Percentiles rank a stretch among this genome's conserved stretches.
phyloP scores from a whole-genome alignment of 768 basidiomycete species.

The Leucocoprinus leucothites region DNA sequence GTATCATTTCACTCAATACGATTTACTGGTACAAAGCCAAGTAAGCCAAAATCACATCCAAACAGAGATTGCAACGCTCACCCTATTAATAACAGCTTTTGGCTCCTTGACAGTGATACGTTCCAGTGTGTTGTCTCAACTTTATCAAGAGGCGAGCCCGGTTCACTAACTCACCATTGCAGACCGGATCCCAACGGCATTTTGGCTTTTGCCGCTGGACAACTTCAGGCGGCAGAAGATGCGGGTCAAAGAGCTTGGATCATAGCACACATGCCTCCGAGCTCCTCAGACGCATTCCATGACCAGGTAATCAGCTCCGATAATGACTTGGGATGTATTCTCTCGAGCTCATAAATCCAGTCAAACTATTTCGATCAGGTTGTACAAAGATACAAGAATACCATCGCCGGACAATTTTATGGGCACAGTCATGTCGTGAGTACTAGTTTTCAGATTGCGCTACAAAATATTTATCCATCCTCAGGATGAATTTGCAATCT shows the following conservation, averaged over 20 bases:
- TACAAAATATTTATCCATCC: not conserved
- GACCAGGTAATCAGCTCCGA: constrained; percentile 40
- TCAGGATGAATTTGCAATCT: constrained; percentile 58
- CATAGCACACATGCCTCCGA: constrained; percentile 57
- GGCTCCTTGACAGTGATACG: constrained; percentile 54
- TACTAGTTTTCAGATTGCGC: not conserved
- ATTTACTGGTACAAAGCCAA: constrained; percentile 62
- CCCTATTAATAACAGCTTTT: constrained; percentile 37
- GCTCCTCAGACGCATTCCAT: constrained; percentile 41
- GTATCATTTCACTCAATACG: constrained; percentile 58
- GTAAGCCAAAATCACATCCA: constrained; percentile 30
- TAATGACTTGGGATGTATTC: not conserved
- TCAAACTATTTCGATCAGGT: constrained; percentile 65
- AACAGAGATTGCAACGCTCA: not conserved
- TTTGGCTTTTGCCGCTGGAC: constrained; percentile 47
- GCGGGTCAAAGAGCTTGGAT: constrained; percentile 61
- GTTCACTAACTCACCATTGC: not conserved
- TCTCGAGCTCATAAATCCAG: constrained; percentile 23
- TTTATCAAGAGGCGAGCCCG: not conserved
- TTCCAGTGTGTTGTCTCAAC: constrained; percentile 31
- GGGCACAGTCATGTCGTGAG: constrained; percentile 53
- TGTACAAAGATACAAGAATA: constrained; percentile 54
- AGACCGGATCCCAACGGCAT: constrained; percentile 58
- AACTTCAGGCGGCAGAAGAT: constrained; percentile 60
- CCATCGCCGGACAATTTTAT: constrained; percentile 59